Base-by-base conservation (phyloP, 306 rosid genomes). In the Rosa multiflora region DNA sequence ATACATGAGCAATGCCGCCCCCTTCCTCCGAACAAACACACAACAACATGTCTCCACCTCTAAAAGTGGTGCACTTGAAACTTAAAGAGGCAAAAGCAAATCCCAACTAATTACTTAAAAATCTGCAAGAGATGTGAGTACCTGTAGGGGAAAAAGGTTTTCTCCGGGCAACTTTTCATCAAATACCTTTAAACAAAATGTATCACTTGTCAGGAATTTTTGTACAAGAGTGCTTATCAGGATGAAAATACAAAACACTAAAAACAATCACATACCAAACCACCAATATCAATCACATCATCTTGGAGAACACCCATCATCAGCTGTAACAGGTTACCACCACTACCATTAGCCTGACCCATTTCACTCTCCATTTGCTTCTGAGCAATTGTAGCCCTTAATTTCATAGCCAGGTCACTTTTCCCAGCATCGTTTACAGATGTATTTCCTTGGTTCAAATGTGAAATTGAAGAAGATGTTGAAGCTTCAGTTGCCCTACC, bases 91-190 rank as follows among this genome's bases (percentile, higher is more conserved):
- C 40, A 62, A 13, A 5, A 53, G 21, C 8, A 70, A 66, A 74
- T 39, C 23, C 39, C 44, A 37, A 66, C 72, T 3, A 18, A 9
- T 26, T 4, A 13, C 35, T 37, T 9, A 75, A 17, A 62, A 14
- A 76, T 23, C 46, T 23, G 59, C 73, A 56, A 51, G 18, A 44
- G 7, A 76, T 26, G 35, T 44, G 44, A 72, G 76, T 91, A 96
- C 99, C 98, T 90, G 99, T 68, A 96, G 82, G 39, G 96, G 99
- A 61, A 84, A 95, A 73, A 90, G 88, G 85, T 90, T 96, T 78
- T 96, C 99, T 83, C 98, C 99, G 0, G 97, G 88, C 88, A 95
- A 78, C 71, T 88, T 95, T 73, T 96, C 99, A 55, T 96, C 97
- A 64, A 96, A 93, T 69, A 89, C 99, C 99, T 96, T 90, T 66